Evolutionary conservation across 306 rosid species (phyloP), one percentile per base, ranked within the genome.

Genomic region (Vigna unguiculata): DNA sequence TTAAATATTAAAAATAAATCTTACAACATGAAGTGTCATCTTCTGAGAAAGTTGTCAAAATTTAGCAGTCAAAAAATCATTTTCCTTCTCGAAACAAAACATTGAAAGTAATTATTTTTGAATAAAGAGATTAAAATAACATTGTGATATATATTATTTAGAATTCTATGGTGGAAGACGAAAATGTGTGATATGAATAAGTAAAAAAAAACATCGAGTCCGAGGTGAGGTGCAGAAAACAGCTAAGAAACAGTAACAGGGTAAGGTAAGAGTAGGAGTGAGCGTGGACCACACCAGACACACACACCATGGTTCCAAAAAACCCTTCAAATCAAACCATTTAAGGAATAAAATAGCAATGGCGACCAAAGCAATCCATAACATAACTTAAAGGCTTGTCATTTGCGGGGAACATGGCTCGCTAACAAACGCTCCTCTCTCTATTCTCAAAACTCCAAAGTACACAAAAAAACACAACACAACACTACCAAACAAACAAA

Each of bases 401-500:
- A 13, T 4, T 45, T 34, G 77, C 52, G 62, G 76, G 71, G 62
- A 73, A 66, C 68, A 67, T 22, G 47, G 14, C 47, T 41, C 1
- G 47, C 47, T 41, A 11, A 16, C 16, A 51, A 47, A 77, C 90
- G 87, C 95, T 86, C 92, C 87, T 68, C 45, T 68, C 45, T 55
- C 53, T 24, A 30, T 12, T 24, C 11, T 46, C 63, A 3, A 28
- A 19, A 3, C 12, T 65, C 13, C 4, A 0, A 57, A 57, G 9
- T 58, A 77, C 34, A 13, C 28, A 80, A 61, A 66, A 43, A 71
- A 46, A 34, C 12, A 2, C 3, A 7, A 38, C 45, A 40, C 45
- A 38, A 1, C 12, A 38, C 11, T 38, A 8, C 9, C 11, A 83
- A 70, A 79, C 82, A 57, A 25, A 13, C 78, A 65, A 52, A 28